A percentile compares a stretch with the other conserved stretches of the same genome.
phyloP scores from a whole-genome alignment of 192 early-diverging fungal genomes.

The Hyaloraphidium curvatum region DNA sequence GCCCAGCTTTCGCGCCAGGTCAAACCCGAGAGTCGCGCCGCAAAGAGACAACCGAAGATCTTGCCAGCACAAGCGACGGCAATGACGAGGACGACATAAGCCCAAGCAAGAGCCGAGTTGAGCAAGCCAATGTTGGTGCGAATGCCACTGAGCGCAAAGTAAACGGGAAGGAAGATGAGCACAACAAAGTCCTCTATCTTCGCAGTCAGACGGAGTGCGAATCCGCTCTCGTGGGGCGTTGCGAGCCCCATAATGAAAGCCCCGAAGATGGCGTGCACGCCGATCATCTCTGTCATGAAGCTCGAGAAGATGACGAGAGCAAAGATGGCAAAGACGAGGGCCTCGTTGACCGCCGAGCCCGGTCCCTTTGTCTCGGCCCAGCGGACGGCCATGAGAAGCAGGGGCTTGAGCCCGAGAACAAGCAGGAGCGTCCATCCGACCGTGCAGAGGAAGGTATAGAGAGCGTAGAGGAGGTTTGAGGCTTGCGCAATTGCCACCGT shows the following conservation, averaged over 20 bases:
- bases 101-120: slow-evolving; percentile 50
- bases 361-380: background rate
- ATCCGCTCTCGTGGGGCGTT: slow-evolving; percentile 68
- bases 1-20: slow-evolving; percentile 66
- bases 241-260: slow-evolving; percentile 73
- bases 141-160: slow-evolving; percentile 82
- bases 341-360: slow-evolving; percentile 20
- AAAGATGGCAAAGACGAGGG: slow-evolving; percentile 52
- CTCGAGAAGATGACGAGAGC: slow-evolving; percentile 48
- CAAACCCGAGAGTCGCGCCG: slow-evolving; percentile 45
- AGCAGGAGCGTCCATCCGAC: slow-evolving; percentile 46
- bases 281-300: slow-evolving; percentile 68
- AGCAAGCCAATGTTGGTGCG: slow-evolving; percentile 68
- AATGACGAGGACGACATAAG: slow-evolving; percentile 51
- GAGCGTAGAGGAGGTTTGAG: slow-evolving; percentile 36
- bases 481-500: slow-evolving; percentile 75
- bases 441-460: slow-evolving; percentile 63
- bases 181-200: slow-evolving; percentile 81
- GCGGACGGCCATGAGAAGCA: background rate
- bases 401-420: background rate
- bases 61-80: slow-evolving; percentile 67
- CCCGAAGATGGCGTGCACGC: slow-evolving; percentile 89
- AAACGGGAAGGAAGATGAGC: slow-evolving; percentile 76
- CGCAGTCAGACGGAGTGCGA: slow-evolving; percentile 71
- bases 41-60: slow-evolving; percentile 55